phyloP scores from a whole-genome alignment of 805 yeast genomes.

The Dipodascus albidus region DNA sequence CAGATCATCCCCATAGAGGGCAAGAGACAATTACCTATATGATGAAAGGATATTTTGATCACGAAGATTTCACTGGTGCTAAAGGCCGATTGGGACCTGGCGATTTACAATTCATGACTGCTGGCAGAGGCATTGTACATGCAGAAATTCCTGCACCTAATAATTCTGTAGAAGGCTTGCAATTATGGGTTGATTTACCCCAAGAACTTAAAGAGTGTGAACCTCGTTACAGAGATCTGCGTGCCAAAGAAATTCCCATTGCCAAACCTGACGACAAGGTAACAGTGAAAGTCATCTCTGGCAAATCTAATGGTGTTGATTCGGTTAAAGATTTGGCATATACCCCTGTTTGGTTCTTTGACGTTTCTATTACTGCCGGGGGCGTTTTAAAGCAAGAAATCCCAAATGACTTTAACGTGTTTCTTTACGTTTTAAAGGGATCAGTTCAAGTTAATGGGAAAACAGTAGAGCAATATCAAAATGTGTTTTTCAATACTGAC shows the following conservation, averaged over 20 bases:
- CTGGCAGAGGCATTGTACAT: slow-evolving; percentile 80
- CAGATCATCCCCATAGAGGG: slow-evolving; percentile 77
- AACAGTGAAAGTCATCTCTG: slow-evolving; percentile 55
- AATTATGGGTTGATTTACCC: slow-evolving; percentile 83
- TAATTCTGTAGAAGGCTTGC: slow-evolving; percentile 54
- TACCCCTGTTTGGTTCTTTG: slow-evolving; percentile 69
- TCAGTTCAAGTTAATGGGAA: slow-evolving; percentile 12
- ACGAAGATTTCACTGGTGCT: slow-evolving; percentile 82
- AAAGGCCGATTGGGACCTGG: slow-evolving; percentile 68
- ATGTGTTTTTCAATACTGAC: slow-evolving; percentile 15
- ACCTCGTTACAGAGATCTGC: slow-evolving; percentile 73
- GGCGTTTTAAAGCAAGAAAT: slow-evolving; percentile 52
- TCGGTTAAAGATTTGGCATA: slow-evolving; percentile 67
- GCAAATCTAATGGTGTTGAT: slow-evolving; percentile 62
- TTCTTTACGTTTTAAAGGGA: slow-evolving; percentile 21
- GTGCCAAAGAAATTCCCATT: slow-evolving; percentile 57
- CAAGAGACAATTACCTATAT: slow-evolving; percentile 70
- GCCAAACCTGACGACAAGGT: slow-evolving; percentile 56
- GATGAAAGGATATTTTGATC: slow-evolving; percentile 57
- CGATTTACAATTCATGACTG: slow-evolving; percentile 89
- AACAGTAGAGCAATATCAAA: slow-evolving; percentile 13
- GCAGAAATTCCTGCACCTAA: slow-evolving; percentile 69
- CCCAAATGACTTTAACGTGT: slow-evolving; percentile 35
- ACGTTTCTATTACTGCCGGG: slow-evolving; percentile 53
- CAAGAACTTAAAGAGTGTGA: slow-evolving; percentile 44